Evolutionary conservation across 495 filamentous ascomycete genomes (phyloP), one percentile per base, ranked within the genome.

Genomic region (Podospora sp.): DNA sequence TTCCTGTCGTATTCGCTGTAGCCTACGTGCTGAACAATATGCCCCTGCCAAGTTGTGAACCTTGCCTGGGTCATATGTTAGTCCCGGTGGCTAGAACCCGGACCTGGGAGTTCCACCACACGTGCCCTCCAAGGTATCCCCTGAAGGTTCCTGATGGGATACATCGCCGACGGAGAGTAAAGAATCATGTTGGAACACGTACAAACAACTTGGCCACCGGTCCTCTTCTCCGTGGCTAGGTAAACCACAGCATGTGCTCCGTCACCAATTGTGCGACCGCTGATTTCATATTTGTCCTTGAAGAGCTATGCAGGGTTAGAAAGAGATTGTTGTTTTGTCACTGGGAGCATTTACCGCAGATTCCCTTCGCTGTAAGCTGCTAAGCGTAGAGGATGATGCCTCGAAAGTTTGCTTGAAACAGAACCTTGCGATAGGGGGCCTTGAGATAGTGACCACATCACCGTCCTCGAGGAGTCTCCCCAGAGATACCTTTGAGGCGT

Each of bases 171-270:
- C n/a, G n/a, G n/a, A n/a, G n/a, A n/a, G n/a, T n/a, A n/a, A n/a
- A n/a, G n/a, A n/a, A n/a, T n/a, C n/a, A n/a, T 18, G 40, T 46
- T 46, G 40, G 40, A 14, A 46, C 16, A 46, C 40, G 5, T 46
- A 81, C 96, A 92, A 11, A 92, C 94, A 62, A 97, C 86, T 70
- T 90, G 85, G 64, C 88, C 79, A 36, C 86, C 85, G 22, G 89
- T 92, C 62, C 78, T 69, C 22, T 75, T 81, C 70, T 97, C 90
- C 46, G 82, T 85, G 53, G 92, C 92, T 66, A 95, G 83, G 76
- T 93, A 93, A 49, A 98, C 90, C 80, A 89, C 87, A 57, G 91
- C 92, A 77, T 91, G 93, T 1, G 88, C 90, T 51, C 94, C 94
- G 81, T 92, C 87, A 68, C 96, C 96, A 71, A 97, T 86, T 36